Evolutionary conservation across 108 stramenopile genomes (phyloP).

Genomic region (Cyclostephanos invisitatus): DNA sequence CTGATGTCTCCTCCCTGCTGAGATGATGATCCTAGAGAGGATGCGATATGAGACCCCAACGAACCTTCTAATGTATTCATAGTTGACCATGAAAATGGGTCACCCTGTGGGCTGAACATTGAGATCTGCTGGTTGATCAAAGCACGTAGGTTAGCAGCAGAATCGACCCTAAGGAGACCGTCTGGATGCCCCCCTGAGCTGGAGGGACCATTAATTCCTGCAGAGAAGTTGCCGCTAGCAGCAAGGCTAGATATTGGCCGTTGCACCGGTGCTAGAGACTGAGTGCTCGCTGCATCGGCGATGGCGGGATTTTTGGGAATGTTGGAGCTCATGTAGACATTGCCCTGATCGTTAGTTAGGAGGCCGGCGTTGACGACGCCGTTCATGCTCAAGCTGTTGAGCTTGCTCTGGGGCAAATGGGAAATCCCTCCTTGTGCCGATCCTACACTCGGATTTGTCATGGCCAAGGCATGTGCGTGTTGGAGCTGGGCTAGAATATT

Average conservation of each 20-base stretch:
- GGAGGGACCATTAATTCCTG: background rate
- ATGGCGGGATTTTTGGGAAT: background rate
- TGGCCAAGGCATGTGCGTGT: slow-evolving; percentile 39
- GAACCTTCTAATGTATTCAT: slow-evolving; percentile 2
- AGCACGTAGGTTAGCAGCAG: slow-evolving; percentile 39
- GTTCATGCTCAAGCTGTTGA: slow-evolving; percentile 2
- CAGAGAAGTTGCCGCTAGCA: slow-evolving; percentile 6
- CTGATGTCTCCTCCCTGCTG: background rate
- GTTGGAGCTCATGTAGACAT: slow-evolving; percentile 13
- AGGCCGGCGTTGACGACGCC: slow-evolving; percentile 4
- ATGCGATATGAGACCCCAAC: background rate
- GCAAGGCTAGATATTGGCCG: slow-evolving; percentile 6
- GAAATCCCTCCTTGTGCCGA: background rate
- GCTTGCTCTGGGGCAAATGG: slow-evolving; percentile 6
- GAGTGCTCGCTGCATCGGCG: slow-evolving; percentile 13
- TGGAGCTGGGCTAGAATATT: slow-evolving; percentile 43
- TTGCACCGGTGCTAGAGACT: slow-evolving; percentile 19
- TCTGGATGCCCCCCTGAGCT: background rate
- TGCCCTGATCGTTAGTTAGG: slow-evolving; percentile 42
- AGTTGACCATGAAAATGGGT: slow-evolving; percentile 2
- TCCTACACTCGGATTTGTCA: slow-evolving; percentile 1
- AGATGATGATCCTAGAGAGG: background rate
- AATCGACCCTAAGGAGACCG: slow-evolving; percentile 18
- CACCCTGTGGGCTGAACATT: slow-evolving; percentile 18
- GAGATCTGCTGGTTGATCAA: slow-evolving; percentile 46